Base-by-base conservation (phyloP, 2,329 filamentous ascomycete genomes). In the Camptophora hylomeconis region DNA sequence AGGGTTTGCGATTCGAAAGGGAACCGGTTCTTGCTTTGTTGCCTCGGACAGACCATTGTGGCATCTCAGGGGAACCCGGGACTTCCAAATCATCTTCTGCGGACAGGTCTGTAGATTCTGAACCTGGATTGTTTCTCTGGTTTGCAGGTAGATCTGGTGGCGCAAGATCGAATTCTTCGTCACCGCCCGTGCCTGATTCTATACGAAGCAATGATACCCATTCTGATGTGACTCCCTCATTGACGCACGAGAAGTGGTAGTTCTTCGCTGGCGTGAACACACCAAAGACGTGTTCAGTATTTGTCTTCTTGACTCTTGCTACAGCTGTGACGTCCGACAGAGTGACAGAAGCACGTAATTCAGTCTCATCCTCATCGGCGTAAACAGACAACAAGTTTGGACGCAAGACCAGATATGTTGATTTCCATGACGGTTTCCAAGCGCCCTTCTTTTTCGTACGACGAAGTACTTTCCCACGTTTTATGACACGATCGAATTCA, bases 401-500 rank as follows among this genome's bases (percentile, higher is more conserved):
- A 38, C 89, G 78, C 24, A 98, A 69, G 21, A 98, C 89, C 22
- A 95, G 65, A 56, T 80, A 89, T 37, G 86, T 74, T 5, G 77
- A 65, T 58, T 92, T 92, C 89, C 89, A 98, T 38, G 80, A 75
- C 74, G 93, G 55, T 36, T 50, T 49, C 41, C 60, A 62, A 29
- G 52, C 54, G 49, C 57, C 35, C 36, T 87, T 95, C 63, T 87
- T 93, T 46, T 86, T 79, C 11, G 84, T 92, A 43, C 87, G 74
- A 57, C 92, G 92, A 49, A 80, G 70, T 20, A 93, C 75, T 42
- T 78, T 79, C 35, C 87, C 86, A 33, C 78, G 75, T 60, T 92
- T 95, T 53, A 95, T 69, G 31, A 95, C 81, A 28, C 84, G 77
- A 54, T 98, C 89, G 48, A 92, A 92, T 48, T 89, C 86, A 53